Conservation (phyloP, 1,284 basidiomycete genomes). For the Cystobasidium slooffiae region DNA sequence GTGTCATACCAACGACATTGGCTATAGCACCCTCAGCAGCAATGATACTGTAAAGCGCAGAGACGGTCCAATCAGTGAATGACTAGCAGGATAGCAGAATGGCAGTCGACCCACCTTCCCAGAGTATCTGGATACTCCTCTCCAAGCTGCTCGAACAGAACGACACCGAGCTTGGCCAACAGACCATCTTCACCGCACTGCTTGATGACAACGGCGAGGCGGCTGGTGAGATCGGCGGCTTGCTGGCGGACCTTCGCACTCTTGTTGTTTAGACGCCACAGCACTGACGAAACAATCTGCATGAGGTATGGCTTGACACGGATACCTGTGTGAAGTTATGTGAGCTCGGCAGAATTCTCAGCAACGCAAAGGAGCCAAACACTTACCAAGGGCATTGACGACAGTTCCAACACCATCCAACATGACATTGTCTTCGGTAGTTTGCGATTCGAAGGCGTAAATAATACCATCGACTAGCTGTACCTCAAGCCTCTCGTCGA, state of each 20-base stretch:
- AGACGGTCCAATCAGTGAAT: background rate
- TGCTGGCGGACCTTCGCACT: conserved; percentile 98
- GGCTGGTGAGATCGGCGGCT: conserved; percentile 93
- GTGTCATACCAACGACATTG: conserved; percentile 99
- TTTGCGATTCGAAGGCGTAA: conserved; percentile 99
- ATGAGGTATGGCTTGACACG: conserved; percentile 99
- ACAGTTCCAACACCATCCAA: conserved; percentile 97
- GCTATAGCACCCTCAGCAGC: conserved; percentile 97
- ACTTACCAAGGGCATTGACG: conserved; percentile 80
- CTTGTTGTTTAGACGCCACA: conserved; percentile 99
- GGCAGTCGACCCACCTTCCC: conserved; percentile 63
- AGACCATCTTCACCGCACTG: conserved; percentile 96
- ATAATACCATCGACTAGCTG: conserved; percentile 97
- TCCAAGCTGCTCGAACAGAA: conserved; percentile 97
- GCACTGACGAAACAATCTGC: conserved; percentile 98
- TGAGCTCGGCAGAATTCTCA: background rate
- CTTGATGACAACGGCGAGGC: conserved; percentile 96
- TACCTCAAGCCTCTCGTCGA: conserved; percentile 93
- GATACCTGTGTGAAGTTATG: conserved; percentile 64
- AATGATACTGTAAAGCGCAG: conserved; percentile 73
- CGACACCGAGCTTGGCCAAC: conserved; percentile 93
- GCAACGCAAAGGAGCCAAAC: background rate
- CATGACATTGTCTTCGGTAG: conserved; percentile 98
- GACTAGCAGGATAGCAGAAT: background rate
- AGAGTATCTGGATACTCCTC: conserved; percentile 99